Evolutionary conservation across 768 basidiomycete genomes (phyloP), one percentile per base, ranked within the genome.

Genomic region (Trametes meyenii): DNA sequence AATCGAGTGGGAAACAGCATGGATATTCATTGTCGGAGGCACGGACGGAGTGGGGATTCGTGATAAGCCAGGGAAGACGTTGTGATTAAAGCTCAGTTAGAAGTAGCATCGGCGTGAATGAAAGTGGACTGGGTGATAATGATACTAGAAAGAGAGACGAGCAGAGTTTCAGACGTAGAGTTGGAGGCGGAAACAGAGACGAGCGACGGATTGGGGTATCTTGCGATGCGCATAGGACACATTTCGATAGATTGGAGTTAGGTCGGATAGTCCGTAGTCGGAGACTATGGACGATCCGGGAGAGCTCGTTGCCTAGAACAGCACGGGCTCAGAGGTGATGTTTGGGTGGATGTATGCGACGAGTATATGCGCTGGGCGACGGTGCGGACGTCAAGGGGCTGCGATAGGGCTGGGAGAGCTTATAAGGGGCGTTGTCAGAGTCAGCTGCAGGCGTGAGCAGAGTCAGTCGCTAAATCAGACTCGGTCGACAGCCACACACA

Each of bases 1-100:
- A 58, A 90, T 75, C 11, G 85, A 73, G 57, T 81, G 79, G n/a
- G 77, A 70, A 40, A 76, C 66, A 29, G 79, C 68, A 69, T 76
- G 73, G 72, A 76, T 73, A 55, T 69, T 64, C 64, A 66, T 55
- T 63, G 65, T 58, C 63, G 43, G 36, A 40, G 46, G 43, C 59
- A 67, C 49, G 55, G 67, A 43, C 40, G 53, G 63, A 61, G 58
- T 44, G 58, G 68, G 58, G 66, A 51, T 60, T 65, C 52, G 61
- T 56, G 55, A 51, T 51, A 55, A 55, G 60, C 53, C 53, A 54
- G 40, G 56, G 51, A 60, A 57, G 61, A 44, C 63, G 55, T 54
- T 54, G 29, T 42, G 60, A 61, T 55, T 52, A 66, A 53, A 48
- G 64, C 40, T 49, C 60, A 69, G 53, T 63, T 62, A 65, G 66